Conservation (phyloP, 1,284 basidiomycete genomes). For the Microbotryum intermedium region DNA sequence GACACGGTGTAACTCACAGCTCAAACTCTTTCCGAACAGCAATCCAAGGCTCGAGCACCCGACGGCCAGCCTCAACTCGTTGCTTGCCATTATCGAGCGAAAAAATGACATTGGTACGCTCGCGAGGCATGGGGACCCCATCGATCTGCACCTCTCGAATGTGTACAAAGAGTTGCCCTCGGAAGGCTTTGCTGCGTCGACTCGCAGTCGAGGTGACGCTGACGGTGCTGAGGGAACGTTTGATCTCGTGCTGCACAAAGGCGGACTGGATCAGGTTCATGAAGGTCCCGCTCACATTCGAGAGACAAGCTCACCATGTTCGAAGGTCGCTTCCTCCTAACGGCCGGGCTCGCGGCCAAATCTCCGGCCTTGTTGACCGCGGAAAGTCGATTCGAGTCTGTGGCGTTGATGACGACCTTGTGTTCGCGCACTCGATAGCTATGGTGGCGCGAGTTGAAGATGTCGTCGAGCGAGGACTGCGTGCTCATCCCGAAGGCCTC, state of each 20-base stretch:
- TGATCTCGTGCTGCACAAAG: slow-evolving; percentile 15
- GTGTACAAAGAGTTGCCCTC: slow-evolving; percentile 78
- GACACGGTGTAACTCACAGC: slow-evolving; percentile 50
- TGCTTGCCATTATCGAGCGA: slow-evolving; percentile 95
- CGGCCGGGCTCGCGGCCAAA: slow-evolving; percentile 70
- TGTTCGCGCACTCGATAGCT: slow-evolving; percentile 26
- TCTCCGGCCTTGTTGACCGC: slow-evolving; percentile 53
- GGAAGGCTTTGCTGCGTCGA: neutral
- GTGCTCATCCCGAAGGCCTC: neutral
- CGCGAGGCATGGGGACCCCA: slow-evolving; percentile 61
- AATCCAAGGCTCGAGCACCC: slow-evolving; percentile 55
- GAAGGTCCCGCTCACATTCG: neutral
- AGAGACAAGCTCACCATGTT: slow-evolving; percentile 62
- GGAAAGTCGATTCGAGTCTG: neutral
- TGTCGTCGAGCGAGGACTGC: slow-evolving; percentile 19
- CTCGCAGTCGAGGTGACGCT: slow-evolving; percentile 6
- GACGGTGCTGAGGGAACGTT: slow-evolving; percentile 12
- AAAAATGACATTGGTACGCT: slow-evolving; percentile 69
- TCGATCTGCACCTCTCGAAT: slow-evolving; percentile 74
- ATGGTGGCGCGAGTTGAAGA: slow-evolving; percentile 25
- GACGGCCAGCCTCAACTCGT: slow-evolving; percentile 85
- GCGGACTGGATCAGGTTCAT: neutral
- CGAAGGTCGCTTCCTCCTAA: slow-evolving; percentile 76
- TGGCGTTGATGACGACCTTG: slow-evolving; percentile 16
- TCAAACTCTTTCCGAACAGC: slow-evolving; percentile 76